Percentiles rank a stretch among this genome's conserved stretches.
phyloP scores from a whole-genome alignment of 2,329 filamentous ascomycete species.

The Aspergillus phoenicis region DNA sequence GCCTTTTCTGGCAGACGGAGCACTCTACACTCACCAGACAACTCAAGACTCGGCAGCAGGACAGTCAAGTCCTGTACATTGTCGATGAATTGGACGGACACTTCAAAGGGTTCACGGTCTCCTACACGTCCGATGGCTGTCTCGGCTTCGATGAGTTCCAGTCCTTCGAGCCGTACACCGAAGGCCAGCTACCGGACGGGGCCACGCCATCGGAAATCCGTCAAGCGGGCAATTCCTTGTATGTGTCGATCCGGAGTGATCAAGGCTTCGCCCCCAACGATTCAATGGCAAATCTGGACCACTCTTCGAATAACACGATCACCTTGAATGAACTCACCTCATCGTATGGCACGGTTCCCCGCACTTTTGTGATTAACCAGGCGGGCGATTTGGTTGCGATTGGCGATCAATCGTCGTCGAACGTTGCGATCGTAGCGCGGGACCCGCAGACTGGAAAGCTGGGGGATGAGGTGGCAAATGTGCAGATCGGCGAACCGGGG shows the following conservation, averaged over 20 bases:
- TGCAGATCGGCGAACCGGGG: slow-evolving; percentile 35
- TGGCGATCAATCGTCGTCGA: slow-evolving; percentile 63
- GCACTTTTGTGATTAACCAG: slow-evolving; percentile 69
- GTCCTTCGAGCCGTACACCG: slow-evolving; percentile 31
- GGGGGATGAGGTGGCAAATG: slow-evolving; percentile 41
- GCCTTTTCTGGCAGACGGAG: slow-evolving; percentile 54
- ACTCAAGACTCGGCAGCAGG: slow-evolving; percentile 12
- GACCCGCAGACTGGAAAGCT: slow-evolving; percentile 63
- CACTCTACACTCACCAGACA: not conserved
- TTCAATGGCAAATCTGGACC: slow-evolving; percentile 33
- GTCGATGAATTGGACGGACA: slow-evolving; percentile 62
- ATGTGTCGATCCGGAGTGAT: slow-evolving; percentile 39
- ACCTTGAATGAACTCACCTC: slow-evolving; percentile 60
- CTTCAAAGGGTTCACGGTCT: slow-evolving; percentile 50
- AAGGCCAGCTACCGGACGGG: slow-evolving; percentile 27
- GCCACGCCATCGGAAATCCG: slow-evolving; percentile 33
- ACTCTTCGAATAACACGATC: slow-evolving; percentile 63
- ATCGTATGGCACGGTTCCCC: slow-evolving; percentile 65
- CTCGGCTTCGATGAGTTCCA: slow-evolving; percentile 28
- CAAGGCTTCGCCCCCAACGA: slow-evolving; percentile 31
- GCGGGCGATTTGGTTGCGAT: slow-evolving; percentile 67
- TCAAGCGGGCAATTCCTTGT: slow-evolving; percentile 25
- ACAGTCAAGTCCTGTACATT: slow-evolving; percentile 41
- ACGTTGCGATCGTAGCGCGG: slow-evolving; percentile 63
- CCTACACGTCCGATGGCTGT: slow-evolving; percentile 33